Conservation (phyloP, 352 stramenopile species). For the Blastocystis sp. region DNA sequence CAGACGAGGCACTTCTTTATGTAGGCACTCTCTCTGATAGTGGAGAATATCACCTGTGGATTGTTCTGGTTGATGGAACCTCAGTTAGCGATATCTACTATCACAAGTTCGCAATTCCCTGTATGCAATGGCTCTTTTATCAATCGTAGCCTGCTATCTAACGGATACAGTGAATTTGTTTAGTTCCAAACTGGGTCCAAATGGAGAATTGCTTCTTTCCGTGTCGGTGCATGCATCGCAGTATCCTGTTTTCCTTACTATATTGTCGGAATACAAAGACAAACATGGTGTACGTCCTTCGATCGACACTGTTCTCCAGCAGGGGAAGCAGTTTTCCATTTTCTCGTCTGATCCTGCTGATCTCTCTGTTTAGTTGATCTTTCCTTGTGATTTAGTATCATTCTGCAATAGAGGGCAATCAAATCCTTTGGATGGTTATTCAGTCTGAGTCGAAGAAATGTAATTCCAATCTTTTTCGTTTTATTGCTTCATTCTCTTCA, state of each 20-base stretch:
- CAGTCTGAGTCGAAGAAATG: not conserved
- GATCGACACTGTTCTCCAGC: not conserved
- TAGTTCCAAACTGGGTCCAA: not conserved
- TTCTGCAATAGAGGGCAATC: not conserved
- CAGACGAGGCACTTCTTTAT: constrained; percentile 1
- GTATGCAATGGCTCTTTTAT: not conserved
- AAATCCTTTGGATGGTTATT: constrained; percentile 17
- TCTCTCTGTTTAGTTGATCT: not conserved
- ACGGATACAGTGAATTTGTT: not conserved
- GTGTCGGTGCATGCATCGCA: not conserved
- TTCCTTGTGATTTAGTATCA: not conserved
- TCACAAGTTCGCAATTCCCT: not conserved
- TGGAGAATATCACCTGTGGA: constrained; percentile 11
- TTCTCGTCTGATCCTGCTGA: not conserved
- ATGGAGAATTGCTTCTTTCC: not conserved
- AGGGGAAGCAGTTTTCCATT: not conserved
- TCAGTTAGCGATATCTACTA: constrained; percentile 10
- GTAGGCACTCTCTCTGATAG: not conserved
- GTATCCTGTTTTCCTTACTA: not conserved
- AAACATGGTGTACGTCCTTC: constrained; percentile 16
- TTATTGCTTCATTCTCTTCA: not conserved
- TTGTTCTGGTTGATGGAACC: not conserved
- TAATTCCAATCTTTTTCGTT: constrained; percentile 25
- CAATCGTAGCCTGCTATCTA: constrained; percentile 3
- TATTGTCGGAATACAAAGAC: not conserved